A percentile compares a stretch with the other conserved stretches of the same genome.
phyloP scores from a whole-genome alignment of 139 green algal genomes.

The Trebouxia sp. region DNA sequence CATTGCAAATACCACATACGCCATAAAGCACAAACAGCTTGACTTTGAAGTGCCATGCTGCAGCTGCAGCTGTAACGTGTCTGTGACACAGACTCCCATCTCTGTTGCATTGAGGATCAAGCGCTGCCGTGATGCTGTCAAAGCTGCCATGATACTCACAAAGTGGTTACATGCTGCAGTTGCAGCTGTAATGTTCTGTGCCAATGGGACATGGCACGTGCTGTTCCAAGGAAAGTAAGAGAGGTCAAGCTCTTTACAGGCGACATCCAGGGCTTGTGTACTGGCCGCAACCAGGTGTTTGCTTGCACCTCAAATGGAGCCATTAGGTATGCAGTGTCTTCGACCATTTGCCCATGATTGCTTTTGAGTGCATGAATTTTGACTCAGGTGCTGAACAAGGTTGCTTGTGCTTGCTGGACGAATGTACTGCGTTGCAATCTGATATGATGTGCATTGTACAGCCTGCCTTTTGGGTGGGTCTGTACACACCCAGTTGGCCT shows the following conservation, averaged over 20 bases:
- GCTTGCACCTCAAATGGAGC: conserved; percentile 62
- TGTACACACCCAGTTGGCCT: no score
- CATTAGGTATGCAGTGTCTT: conserved; percentile 36
- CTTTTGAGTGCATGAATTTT: background rate
- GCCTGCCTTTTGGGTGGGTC: no score
- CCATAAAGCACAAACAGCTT: no score
- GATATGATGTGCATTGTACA: no score
- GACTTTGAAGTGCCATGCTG: no score
- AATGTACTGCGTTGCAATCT: no score
- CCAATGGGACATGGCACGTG: conserved; percentile 70
- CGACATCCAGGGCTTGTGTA: conserved; percentile 71
- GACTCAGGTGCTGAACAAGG: background rate
- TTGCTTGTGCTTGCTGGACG: no score
- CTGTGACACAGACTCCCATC: background rate
- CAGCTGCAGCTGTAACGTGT: no score
- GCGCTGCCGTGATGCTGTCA: no score
- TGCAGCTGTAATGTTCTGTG: conserved; percentile 69
- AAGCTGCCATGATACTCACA: no score
- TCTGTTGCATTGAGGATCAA: no score
- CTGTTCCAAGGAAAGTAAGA: conserved; percentile 62
- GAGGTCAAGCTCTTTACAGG: conserved; percentile 58
- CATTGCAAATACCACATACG: no score
- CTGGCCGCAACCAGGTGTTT: conserved; percentile 53
- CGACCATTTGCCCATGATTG: background rate
- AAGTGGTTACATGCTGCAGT: conserved; percentile 37